phyloP scores from a whole-genome alignment of 2,329 filamentous ascomycete genomes.

The Venturia aucupariae region DNA sequence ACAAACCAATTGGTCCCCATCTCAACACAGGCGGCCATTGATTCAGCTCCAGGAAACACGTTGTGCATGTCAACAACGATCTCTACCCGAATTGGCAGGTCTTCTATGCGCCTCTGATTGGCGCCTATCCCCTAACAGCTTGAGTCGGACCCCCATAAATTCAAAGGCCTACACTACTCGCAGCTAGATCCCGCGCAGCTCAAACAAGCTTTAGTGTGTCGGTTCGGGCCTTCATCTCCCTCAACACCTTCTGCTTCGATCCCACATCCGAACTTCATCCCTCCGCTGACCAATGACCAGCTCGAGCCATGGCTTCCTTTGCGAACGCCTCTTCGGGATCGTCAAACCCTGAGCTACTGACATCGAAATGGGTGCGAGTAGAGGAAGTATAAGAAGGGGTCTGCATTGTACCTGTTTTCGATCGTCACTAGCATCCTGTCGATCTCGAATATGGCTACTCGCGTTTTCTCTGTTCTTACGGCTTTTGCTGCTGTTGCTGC shows the following conservation, averaged over 20 bases:
- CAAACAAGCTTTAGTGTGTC: background rate
- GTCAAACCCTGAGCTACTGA: background rate
- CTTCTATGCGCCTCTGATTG: background rate
- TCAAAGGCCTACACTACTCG: background rate
- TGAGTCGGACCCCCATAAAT: background rate
- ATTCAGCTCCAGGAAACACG: no score
- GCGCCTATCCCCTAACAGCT: background rate
- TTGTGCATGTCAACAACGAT: no score
- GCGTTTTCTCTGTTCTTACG: background rate
- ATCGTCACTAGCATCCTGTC: background rate
- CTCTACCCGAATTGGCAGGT: background rate
- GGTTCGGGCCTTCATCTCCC: background rate
- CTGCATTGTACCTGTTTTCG: background rate
- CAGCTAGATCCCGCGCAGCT: background rate
- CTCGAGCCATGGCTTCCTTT: background rate
- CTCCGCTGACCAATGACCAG: background rate
- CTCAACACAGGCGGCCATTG: background rate
- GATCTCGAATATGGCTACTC: background rate
- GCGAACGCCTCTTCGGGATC: background rate
- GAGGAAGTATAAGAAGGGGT: background rate
- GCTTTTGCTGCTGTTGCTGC: constrained; percentile 1
- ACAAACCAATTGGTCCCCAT: background rate
- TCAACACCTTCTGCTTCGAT: constrained; percentile 1
- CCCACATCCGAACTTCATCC: background rate
- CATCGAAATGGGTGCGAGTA: background rate